A percentile compares a stretch with the other conserved stretches of the same genome.
These are phyloP conservation scores for Paraglomus brasilianum DNA, from an alignment of 192 early-diverging fungal genomes.

Conservation along the genomic window DNA sequence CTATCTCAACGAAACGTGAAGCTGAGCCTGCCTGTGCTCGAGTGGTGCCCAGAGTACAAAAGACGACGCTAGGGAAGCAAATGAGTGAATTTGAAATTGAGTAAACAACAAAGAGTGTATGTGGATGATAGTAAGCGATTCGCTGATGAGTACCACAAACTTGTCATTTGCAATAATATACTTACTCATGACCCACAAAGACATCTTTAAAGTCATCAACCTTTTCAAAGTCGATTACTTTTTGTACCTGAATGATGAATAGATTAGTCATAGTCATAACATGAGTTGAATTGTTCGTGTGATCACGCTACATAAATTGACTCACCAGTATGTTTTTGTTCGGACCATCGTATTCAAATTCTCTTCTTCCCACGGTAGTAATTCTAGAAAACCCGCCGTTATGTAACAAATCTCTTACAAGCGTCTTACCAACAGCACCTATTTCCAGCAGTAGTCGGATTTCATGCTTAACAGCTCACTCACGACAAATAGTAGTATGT, in stretches of 20 bases:
- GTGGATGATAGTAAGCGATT: slow-evolving; percentile 7
- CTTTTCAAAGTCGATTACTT: slow-evolving; percentile 75
- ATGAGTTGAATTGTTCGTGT: background rate
- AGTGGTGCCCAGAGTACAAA: slow-evolving; percentile 74
- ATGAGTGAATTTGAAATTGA: slow-evolving; percentile 24
- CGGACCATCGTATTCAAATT: slow-evolving; percentile 40
- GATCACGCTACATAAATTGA: background rate
- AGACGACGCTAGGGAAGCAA: slow-evolving; percentile 52
- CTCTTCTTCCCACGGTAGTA: slow-evolving; percentile 54
- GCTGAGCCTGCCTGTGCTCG: slow-evolving; percentile 60
- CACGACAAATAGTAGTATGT: too few species aligned
- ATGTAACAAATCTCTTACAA: slow-evolving; percentile 54
- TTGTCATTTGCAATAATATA: background rate
- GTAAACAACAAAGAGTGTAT: background rate
- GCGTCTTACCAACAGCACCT: slow-evolving; percentile 60
- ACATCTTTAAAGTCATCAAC: slow-evolving; percentile 40
- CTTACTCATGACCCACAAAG: slow-evolving; percentile 52
- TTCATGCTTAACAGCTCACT: too few species aligned
- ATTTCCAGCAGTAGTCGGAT: slow-evolving; percentile 49
- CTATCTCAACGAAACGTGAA: slow-evolving; percentile 71
- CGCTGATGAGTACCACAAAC: slow-evolving; percentile 22
- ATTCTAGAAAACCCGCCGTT: slow-evolving; percentile 48
- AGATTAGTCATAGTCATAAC: background rate
- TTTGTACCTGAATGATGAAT: slow-evolving; percentile 45
- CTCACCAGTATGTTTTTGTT: slow-evolving; percentile 47